These are phyloP conservation scores for Monosporascus cannonballus DNA, from an alignment of 2,329 filamentous ascomycete species.

Conservation along the genomic window DNA sequence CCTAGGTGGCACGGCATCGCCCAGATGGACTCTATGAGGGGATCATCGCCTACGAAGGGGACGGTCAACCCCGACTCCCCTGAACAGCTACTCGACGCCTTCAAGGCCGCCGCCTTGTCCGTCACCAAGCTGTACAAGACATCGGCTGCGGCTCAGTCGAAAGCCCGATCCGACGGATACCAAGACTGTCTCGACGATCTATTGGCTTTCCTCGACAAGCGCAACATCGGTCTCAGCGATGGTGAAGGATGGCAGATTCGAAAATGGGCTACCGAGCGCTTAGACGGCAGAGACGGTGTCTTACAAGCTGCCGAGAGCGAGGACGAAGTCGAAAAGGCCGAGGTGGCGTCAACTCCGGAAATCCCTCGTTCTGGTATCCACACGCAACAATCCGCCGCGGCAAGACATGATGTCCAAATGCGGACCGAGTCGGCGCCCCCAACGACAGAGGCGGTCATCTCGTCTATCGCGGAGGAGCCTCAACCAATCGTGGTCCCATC, in stretches of 20 bases:
- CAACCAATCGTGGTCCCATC: conserved; percentile 44
- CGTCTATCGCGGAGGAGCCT: conserved; percentile 15
- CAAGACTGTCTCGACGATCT: conserved; percentile 92
- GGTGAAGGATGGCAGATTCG: conserved; percentile 65
- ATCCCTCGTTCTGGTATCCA: conserved; percentile 42
- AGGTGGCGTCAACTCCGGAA: conserved; percentile 53
- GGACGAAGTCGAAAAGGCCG: conserved; percentile 61
- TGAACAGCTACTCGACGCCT: conserved; percentile 74
- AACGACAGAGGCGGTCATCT: conserved; percentile 10
- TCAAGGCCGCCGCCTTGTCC: conserved; percentile 86
- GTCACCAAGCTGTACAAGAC: conserved; percentile 97
- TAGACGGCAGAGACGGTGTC: conserved; percentile 55
- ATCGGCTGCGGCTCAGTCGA: conserved; percentile 70
- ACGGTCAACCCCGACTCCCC: conserved; percentile 38
- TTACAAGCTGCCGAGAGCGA: conserved; percentile 57
- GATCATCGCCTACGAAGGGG: conserved; percentile 23
- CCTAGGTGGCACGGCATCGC: not conserved
- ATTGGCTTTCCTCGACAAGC: conserved; percentile 75
- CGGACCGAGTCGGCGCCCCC: conserved; percentile 32
- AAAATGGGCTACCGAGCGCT: conserved; percentile 61
- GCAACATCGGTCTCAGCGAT: conserved; percentile 70
- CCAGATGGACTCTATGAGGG: conserved; percentile 23
- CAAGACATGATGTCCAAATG: conserved; percentile 24
- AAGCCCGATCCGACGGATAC: conserved; percentile 75
- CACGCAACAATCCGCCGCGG: conserved; percentile 30